A percentile compares a stretch with the other conserved stretches of the same genome.
Conservation (phyloP, 306 rosid genomes). For the Inga leiocalycina region DNA sequence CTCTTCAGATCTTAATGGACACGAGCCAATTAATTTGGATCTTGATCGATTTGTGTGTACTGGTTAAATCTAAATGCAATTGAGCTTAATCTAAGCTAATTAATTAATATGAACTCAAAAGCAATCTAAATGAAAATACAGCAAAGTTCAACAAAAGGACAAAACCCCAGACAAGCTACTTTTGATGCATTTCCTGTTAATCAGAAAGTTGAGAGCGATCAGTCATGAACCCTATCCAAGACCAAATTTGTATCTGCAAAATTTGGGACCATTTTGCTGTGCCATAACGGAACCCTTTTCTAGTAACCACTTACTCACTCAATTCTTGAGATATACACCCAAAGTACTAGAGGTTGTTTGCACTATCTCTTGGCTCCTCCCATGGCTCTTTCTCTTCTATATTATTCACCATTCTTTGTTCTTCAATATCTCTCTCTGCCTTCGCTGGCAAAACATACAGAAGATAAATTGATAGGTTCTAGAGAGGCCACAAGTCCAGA, state of each 20-base stretch:
- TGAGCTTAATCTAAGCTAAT: neutral
- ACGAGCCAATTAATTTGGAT: neutral
- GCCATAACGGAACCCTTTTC: conserved; percentile 33
- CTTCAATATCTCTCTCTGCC: neutral
- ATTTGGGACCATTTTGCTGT: conserved; percentile 54
- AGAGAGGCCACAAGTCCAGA: neutral
- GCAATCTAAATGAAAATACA: neutral
- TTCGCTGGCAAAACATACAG: neutral
- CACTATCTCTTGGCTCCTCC: neutral
- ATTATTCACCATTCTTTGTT: conserved; percentile 7
- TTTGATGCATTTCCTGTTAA: conserved; percentile 11
- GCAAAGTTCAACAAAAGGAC: neutral
- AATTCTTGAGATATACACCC: conserved; percentile 41
- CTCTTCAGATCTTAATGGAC: neutral
- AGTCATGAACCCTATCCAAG: conserved; percentile 40
- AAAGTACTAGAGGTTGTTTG: conserved; percentile 29
- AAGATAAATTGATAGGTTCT: neutral
- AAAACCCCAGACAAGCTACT: neutral
- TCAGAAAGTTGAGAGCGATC: conserved; percentile 48
- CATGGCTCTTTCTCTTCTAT: neutral
- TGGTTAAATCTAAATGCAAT: neutral
- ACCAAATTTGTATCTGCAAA: conserved; percentile 36
- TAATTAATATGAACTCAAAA: neutral
- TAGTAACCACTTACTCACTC: conserved; percentile 21
- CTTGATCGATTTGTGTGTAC: neutral